phyloP scores from a whole-genome alignment of 108 stramenopile species.

The Skeletonema costatum region DNA sequence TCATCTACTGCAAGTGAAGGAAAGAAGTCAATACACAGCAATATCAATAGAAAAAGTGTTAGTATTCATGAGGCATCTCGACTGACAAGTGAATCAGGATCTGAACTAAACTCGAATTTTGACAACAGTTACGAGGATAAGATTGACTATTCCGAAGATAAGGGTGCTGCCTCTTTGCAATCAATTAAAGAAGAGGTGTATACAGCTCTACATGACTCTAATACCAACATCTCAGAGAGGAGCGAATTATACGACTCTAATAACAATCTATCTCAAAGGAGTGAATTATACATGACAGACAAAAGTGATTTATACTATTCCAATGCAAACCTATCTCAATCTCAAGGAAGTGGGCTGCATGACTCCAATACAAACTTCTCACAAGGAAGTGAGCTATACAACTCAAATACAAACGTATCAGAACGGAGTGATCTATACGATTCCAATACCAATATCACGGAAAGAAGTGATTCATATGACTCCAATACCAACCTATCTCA shows the following conservation, averaged over 20 bases:
- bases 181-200: neutral
- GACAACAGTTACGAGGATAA: slow-evolving; percentile 15
- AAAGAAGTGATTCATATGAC: neutral
- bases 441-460: neutral
- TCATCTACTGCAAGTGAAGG: neutral
- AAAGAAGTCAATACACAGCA: neutral
- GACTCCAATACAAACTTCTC: neutral
- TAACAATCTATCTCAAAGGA: neutral
- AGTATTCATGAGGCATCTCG: neutral
- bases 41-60: neutral
- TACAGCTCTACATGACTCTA: neutral
- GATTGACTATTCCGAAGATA: neutral
- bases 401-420: neutral
- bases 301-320: neutral
- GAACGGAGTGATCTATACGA: neutral
- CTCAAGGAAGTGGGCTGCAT: neutral
- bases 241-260: neutral
- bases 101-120: slow-evolving; percentile 2
- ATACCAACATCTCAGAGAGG: neutral
- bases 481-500: neutral
- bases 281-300: neutral
- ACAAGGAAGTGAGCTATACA: neutral
- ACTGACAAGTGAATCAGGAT: neutral
- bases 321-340: neutral
- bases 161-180: neutral